A percentile compares a stretch with the other conserved stretches of the same genome.
Evolutionary conservation across 2,329 filamentous ascomycete genomes (phyloP).

Genomic region (Coniella lustricola): DNA sequence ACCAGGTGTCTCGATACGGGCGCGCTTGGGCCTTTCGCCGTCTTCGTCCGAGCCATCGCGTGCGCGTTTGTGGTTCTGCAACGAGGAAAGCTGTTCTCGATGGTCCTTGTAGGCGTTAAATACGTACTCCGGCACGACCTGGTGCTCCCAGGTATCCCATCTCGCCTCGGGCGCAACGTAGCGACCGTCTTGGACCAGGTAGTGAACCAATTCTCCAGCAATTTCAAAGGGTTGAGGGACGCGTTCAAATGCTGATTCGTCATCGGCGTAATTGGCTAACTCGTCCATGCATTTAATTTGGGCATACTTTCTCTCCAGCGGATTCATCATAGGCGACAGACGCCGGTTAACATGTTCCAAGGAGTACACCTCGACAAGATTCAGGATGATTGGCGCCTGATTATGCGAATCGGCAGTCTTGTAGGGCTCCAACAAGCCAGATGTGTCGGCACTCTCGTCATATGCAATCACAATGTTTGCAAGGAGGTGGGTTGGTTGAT

Average conservation of each 20-base stretch:
- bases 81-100: conserved; percentile 25
- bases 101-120: conserved; percentile 39
- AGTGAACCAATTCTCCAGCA: conserved; percentile 35
- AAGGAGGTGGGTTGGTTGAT: background rate
- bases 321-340: conserved; percentile 31
- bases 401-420: conserved; percentile 5
- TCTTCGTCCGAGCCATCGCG: conserved; percentile 32
- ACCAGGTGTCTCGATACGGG: conserved; percentile 21
- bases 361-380: conserved; percentile 42
- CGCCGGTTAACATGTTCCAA: conserved; percentile 49
- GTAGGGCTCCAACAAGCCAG: conserved; percentile 24
- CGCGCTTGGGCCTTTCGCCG: conserved; percentile 24
- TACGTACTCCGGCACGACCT: conserved; percentile 39
- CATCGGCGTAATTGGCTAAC: conserved; percentile 26
- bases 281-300: conserved; percentile 28
- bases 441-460: conserved; percentile 42
- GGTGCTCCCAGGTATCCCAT: conserved; percentile 35
- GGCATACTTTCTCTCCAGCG: conserved; percentile 38
- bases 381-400: conserved; percentile 37
- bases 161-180: conserved; percentile 5
- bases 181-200: conserved; percentile 14
- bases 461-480: conserved; percentile 44
- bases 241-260: conserved; percentile 14
- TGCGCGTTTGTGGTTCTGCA: conserved; percentile 39
- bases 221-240: conserved; percentile 36